Evolutionary conservation across 2,329 filamentous ascomycete genomes (phyloP).

Genomic region (Chalaropsis ovoidea): DNA sequence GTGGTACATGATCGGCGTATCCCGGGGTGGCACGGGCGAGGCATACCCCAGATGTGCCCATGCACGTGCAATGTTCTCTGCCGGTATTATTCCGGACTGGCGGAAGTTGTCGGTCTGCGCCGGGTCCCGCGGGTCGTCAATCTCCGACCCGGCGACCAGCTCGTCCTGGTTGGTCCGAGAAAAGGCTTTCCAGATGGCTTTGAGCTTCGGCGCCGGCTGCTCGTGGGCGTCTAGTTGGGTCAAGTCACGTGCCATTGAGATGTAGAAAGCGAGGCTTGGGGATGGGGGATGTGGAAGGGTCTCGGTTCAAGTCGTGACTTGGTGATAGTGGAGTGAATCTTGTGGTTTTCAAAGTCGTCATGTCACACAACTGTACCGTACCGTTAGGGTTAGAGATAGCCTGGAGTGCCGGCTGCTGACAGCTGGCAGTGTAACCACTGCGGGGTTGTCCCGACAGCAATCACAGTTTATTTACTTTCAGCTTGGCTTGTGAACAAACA

Average conservation of each 20-base stretch:
- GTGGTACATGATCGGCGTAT: slow-evolving; percentile 52
- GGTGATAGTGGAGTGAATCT: neutral
- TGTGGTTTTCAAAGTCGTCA: neutral
- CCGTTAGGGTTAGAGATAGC: slow-evolving; percentile 17
- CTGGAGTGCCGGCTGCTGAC: neutral
- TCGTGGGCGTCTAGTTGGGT: slow-evolving; percentile 61
- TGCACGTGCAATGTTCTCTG: slow-evolving; percentile 36
- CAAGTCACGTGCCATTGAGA: slow-evolving; percentile 17
- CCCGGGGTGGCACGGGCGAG: slow-evolving; percentile 31
- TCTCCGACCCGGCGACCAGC: slow-evolving; percentile 45
- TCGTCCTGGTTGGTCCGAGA: slow-evolving; percentile 47
- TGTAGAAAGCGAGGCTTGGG: neutral
- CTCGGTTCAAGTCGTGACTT: neutral
- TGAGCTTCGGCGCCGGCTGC: slow-evolving; percentile 61
- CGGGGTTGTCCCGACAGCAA: slow-evolving; percentile 17
- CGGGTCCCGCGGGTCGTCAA: slow-evolving; percentile 40
- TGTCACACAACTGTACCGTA: neutral
- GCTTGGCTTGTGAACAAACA: slow-evolving; percentile 16
- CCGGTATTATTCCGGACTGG: slow-evolving; percentile 37
- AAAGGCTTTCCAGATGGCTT: slow-evolving; percentile 64
- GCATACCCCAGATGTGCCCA: slow-evolving; percentile 37
- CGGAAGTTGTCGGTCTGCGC: slow-evolving; percentile 39
- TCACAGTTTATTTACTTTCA: slow-evolving; percentile 17
- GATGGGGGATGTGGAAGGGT: neutral
- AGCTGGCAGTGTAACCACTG: neutral